Evolutionary conservation across 495 filamentous ascomycete genomes (phyloP).

Genomic region (Aspergillus panamensis): DNA sequence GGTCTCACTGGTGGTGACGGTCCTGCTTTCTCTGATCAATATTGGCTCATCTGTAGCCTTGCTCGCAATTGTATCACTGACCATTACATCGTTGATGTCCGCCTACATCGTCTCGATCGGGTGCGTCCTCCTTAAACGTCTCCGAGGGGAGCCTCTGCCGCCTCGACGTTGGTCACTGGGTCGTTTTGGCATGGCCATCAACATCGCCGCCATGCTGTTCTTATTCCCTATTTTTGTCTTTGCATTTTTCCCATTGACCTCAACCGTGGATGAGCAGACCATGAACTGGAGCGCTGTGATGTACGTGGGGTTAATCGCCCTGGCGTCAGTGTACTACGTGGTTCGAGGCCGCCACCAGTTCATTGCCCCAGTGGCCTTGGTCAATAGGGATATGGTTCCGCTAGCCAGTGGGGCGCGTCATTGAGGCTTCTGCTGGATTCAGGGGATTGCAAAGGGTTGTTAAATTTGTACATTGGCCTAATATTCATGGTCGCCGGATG

Average conservation of each 20-base stretch:
- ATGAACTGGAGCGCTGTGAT: conserved; percentile 53
- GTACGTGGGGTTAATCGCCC: conserved; percentile 43
- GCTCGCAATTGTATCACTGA: conserved; percentile 46
- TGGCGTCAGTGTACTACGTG: conserved; percentile 46
- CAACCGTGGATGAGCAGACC: conserved; percentile 35
- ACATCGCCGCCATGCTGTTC: conserved; percentile 39
- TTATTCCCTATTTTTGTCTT: conserved; percentile 50
- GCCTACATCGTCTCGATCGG: conserved; percentile 51
- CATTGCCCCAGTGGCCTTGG: conserved; percentile 40
- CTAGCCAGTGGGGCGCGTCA: conserved; percentile 1
- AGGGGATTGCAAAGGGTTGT: neutral
- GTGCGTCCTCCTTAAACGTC: conserved; percentile 45
- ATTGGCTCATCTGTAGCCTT: conserved; percentile 49
- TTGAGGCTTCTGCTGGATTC: neutral
- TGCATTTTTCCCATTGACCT: conserved; percentile 48
- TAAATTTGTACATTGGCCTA: neutral
- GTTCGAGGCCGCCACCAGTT: conserved; percentile 41
- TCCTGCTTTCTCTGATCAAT: conserved; percentile 52
- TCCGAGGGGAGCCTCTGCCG: conserved; percentile 40
- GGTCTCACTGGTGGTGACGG: conserved; percentile 41
- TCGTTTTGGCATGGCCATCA: conserved; percentile 45
- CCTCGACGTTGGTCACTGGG: conserved; percentile 50
- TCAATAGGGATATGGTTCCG: conserved; percentile 35
- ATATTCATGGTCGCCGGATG: neutral
- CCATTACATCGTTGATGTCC: conserved; percentile 38